Percentiles rank a stretch among this genome's conserved stretches.
These are phyloP conservation scores for Casuarina glauca DNA, from an alignment of 306 rosid species.

Conservation along the genomic window DNA sequence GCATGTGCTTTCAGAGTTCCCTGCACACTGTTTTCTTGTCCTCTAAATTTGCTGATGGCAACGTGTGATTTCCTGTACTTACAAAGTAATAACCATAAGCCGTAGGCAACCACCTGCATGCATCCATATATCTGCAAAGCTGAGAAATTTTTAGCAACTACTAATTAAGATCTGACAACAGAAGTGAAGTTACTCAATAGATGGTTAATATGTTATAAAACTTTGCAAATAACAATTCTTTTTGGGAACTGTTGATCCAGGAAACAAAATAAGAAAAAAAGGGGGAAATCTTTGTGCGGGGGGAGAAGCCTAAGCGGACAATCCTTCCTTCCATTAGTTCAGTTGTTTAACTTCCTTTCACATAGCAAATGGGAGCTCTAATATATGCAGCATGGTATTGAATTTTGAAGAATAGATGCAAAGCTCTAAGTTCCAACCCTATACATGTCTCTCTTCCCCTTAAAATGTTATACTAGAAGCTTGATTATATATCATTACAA, in stretches of 20 bases:
- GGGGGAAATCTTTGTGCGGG: too few species aligned
- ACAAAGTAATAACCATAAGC: slow-evolving; percentile 30
- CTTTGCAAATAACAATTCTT: too few species aligned
- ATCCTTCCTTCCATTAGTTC: too few species aligned
- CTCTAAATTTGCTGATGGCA: slow-evolving; percentile 82
- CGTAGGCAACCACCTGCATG: slow-evolving; percentile 6
- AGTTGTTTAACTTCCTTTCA: background rate
- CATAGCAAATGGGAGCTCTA: background rate
- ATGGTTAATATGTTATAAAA: background rate
- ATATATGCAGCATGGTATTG: slow-evolving; percentile 1
- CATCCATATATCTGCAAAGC: background rate
- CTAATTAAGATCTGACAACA: background rate
- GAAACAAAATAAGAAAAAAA: too few species aligned
- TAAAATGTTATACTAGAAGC: background rate
- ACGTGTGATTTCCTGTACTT: slow-evolving; percentile 73
- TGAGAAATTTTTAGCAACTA: background rate
- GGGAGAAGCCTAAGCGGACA: too few species aligned
- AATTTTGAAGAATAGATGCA: background rate
- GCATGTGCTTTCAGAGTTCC: slow-evolving; percentile 29
- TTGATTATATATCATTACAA: background rate
- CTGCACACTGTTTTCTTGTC: slow-evolving; percentile 43
- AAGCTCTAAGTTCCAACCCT: background rate
- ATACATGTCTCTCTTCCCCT: background rate
- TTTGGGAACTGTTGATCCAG: too few species aligned
- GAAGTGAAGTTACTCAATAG: background rate